Conservation (phyloP, 371 early-diverging fungal genomes). For the Phascolomyces articulosus region DNA sequence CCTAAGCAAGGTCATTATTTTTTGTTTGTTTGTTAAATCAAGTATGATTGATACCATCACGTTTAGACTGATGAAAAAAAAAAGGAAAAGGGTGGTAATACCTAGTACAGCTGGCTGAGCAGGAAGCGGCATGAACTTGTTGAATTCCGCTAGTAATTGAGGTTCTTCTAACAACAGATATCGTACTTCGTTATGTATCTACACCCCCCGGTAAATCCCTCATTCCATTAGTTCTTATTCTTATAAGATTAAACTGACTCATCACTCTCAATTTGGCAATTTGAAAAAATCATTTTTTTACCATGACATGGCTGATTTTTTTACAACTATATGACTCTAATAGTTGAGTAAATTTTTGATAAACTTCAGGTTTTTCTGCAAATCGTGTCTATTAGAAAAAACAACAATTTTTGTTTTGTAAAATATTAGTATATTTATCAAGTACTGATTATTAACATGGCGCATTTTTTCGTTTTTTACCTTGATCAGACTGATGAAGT, state of each 20-base stretch:
- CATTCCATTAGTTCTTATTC: too few species aligned
- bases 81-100: background rate
- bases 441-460: background rate
- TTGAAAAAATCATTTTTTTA: background rate
- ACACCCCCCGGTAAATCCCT: too few species aligned
- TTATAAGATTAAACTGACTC: too few species aligned
- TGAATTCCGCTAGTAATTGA: constrained; percentile 4
- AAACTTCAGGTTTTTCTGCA: constrained; percentile 1
- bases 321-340: background rate
- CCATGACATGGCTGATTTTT: background rate
- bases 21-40: background rate
- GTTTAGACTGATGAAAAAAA: too few species aligned
- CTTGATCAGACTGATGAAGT: constrained; percentile 1
- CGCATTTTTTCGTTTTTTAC: too few species aligned
- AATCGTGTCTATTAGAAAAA: background rate
- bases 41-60: background rate
- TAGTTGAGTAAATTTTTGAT: background rate
- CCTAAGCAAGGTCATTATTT: background rate
- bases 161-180: background rate
- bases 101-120: background rate
- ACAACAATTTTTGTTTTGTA: too few species aligned
- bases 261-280: too few species aligned
- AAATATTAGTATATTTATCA: too few species aligned
- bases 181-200: background rate
- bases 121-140: constrained; percentile 1